Conservation (phyloP, 208 protist genomes). For the Trypanosoma cruzi region DNA sequence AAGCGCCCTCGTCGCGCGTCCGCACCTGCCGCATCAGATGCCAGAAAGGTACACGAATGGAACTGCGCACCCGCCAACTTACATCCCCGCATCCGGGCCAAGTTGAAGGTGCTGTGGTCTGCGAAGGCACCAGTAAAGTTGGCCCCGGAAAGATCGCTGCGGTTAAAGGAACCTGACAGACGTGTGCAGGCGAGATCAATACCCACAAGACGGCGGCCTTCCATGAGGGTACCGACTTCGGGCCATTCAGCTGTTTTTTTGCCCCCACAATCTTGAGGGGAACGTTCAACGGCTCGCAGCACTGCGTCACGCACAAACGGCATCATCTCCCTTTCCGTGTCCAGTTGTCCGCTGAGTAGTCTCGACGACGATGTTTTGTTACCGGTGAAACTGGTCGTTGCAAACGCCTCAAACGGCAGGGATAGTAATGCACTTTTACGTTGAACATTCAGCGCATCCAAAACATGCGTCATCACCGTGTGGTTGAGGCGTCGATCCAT, state of each 20-base stretch:
- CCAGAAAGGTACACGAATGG: conserved; percentile 78
- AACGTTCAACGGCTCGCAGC: conserved; percentile 37
- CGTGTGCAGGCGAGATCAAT: conserved; percentile 55
- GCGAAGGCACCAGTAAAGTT: conserved; percentile 42
- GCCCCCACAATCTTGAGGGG: background rate
- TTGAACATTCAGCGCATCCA: conserved; percentile 54
- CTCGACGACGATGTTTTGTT: conserved; percentile 1
- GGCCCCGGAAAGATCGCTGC: conserved; percentile 47
- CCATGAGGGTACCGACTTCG: conserved; percentile 59
- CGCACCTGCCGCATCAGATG: conserved; percentile 36
- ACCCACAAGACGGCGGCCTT: conserved; percentile 58
- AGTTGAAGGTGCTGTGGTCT: conserved; percentile 69
- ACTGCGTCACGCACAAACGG: conserved; percentile 42
- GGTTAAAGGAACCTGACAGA: conserved; percentile 72
- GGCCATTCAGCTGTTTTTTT: conserved; percentile 16
- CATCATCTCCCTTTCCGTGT: conserved; percentile 28
- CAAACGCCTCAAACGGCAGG: conserved; percentile 31
- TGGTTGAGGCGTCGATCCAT: conserved; percentile 45
- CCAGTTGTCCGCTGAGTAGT: conserved; percentile 15
- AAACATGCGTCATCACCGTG: conserved; percentile 35
- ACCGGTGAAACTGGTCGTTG: background rate
- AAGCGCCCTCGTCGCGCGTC: conserved; percentile 51
- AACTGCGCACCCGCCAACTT: conserved; percentile 58
- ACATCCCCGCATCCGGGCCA: conserved; percentile 36
- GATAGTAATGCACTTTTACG: conserved; percentile 26